Conservation (phyloP, 352 stramenopile genomes). For the Phytophthora constricta region DNA sequence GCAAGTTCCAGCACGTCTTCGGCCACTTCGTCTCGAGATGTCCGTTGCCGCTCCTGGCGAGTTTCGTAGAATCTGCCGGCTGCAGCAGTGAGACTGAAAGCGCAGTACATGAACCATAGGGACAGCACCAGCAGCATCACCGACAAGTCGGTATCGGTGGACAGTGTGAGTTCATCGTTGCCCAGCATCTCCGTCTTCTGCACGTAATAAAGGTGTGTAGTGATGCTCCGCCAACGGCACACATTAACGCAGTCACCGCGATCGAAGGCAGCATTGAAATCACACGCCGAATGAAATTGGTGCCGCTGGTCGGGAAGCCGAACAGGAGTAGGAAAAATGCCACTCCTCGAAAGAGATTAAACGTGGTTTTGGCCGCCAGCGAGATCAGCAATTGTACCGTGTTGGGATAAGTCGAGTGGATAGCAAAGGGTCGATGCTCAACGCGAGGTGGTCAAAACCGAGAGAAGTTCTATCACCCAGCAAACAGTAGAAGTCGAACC, state of each 20-base stretch:
- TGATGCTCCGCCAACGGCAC: slow-evolving; percentile 41
- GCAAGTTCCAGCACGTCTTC: slow-evolving; percentile 66
- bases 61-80: slow-evolving; percentile 48
- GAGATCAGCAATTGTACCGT: slow-evolving; percentile 46
- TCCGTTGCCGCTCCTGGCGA: slow-evolving; percentile 40
- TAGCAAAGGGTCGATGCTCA: slow-evolving; percentile 52
- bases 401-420: slow-evolving; percentile 50
- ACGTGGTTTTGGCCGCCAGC: slow-evolving; percentile 58
- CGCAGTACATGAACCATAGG: slow-evolving; percentile 53
- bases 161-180: slow-evolving; percentile 28
- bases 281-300: slow-evolving; percentile 49
- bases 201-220: slow-evolving; percentile 70
- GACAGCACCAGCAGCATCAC: slow-evolving; percentile 47
- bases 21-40: slow-evolving; percentile 44
- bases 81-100: slow-evolving; percentile 44
- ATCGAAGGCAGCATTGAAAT: slow-evolving; percentile 49
- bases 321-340: slow-evolving; percentile 63
- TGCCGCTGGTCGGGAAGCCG: slow-evolving; percentile 55
- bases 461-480: slow-evolving; percentile 22
- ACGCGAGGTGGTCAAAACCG: slow-evolving; percentile 46
- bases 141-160: slow-evolving; percentile 47
- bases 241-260: slow-evolving; percentile 47
- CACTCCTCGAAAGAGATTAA: slow-evolving; percentile 65
- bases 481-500: slow-evolving; percentile 66
- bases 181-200: slow-evolving; percentile 51